These are phyloP conservation scores for Hypsizygus ulmarius DNA, from an alignment of 1,284 basidiomycete species.

Conservation along the genomic window DNA sequence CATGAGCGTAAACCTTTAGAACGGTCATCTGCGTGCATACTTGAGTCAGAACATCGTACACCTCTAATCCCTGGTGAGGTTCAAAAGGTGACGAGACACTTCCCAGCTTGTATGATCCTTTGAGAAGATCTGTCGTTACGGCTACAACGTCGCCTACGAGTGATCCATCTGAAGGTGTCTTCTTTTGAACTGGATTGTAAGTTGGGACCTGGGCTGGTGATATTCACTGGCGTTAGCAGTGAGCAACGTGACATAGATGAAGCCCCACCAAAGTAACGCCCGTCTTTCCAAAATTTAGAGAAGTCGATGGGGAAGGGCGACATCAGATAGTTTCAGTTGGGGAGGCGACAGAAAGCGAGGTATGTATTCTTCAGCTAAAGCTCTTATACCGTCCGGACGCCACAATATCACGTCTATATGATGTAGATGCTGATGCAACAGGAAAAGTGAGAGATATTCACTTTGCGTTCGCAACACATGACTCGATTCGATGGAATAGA, in stretches of 20 bases:
- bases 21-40: background rate
- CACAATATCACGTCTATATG: too few relatives aligned
- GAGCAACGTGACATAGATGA: background rate
- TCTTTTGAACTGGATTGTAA: background rate
- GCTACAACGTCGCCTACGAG: slow-evolving; percentile 13
- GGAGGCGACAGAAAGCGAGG: too few relatives aligned
- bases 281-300: slow-evolving; percentile 9
- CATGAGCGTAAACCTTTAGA: background rate
- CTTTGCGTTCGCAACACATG: too few relatives aligned
- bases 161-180: slow-evolving; percentile 9
- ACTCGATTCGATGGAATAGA: too few relatives aligned
- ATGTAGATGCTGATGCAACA: too few relatives aligned
- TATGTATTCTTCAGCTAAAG: too few relatives aligned
- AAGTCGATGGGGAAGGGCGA: slow-evolving; percentile 7
- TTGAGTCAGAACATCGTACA: slow-evolving; percentile 14
- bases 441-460: too few relatives aligned
- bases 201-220: slow-evolving; percentile 13
- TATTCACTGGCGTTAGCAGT: background rate
- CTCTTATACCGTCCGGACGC: too few relatives aligned
- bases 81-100: slow-evolving; percentile 1
- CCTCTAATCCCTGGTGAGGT: slow-evolving; percentile 9
- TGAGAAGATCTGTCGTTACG: slow-evolving; percentile 13
- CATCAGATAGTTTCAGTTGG: background rate
- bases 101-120: slow-evolving; percentile 12
- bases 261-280: slow-evolving; percentile 13